Evolutionary conservation across 2,329 filamentous ascomycete genomes (phyloP).

Genomic region (Ambrosiella cleistominuta): DNA sequence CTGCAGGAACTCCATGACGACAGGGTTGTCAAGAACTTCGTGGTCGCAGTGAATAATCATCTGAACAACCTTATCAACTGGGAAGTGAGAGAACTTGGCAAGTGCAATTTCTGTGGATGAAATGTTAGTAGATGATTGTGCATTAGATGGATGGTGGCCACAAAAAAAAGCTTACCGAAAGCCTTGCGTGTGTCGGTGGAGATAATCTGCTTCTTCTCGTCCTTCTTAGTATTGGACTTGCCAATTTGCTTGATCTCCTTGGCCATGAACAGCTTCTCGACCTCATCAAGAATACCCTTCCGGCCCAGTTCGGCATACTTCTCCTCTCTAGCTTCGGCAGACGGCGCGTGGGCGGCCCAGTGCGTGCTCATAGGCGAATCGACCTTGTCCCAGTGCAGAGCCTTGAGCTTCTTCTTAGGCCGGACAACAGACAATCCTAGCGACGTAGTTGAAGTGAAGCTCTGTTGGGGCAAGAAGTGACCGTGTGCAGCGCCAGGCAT

Average conservation of each 20-base stretch:
- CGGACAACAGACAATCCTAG: constrained; percentile 63
- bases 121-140: constrained; percentile 18
- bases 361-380: constrained; percentile 81
- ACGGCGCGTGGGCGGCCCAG: constrained; percentile 75
- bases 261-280: constrained; percentile 92
- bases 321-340: constrained; percentile 78
- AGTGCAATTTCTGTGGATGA: constrained; percentile 57
- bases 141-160: background rate
- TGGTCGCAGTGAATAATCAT: constrained; percentile 93
- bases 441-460: constrained; percentile 34
- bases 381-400: constrained; percentile 97
- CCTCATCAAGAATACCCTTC: constrained; percentile 91
- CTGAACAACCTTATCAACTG: constrained; percentile 69
- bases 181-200: constrained; percentile 75
- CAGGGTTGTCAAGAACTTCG: constrained; percentile 71
- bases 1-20: constrained; percentile 93
- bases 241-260: constrained; percentile 89
- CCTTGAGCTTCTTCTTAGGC: constrained; percentile 99
- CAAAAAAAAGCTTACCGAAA: constrained; percentile 40
- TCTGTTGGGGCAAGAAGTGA: constrained; percentile 54
- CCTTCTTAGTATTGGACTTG: constrained; percentile 51
- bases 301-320: constrained; percentile 86
- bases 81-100: constrained; percentile 74
- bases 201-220: constrained; percentile 96
- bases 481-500: constrained; percentile 54